Percentiles rank a stretch among this genome's conserved stretches.
Evolutionary conservation across 495 filamentous ascomycete species (phyloP).

Genomic region (Talaromyces nanjingensis): DNA sequence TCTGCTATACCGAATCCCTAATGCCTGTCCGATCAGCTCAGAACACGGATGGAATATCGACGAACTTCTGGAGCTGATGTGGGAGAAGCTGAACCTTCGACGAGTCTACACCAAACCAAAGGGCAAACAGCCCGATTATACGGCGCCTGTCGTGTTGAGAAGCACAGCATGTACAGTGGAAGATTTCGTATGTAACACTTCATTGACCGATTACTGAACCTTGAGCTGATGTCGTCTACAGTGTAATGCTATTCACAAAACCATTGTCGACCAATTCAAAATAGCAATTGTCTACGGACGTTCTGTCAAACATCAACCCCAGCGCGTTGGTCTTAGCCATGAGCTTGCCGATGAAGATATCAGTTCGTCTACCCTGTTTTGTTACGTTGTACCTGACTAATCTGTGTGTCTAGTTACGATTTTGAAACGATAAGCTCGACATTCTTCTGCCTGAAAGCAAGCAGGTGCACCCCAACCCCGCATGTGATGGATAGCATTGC

Average conservation of each 20-base stretch:
- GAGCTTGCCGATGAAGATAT: conserved; percentile 96
- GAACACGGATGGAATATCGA: conserved; percentile 99
- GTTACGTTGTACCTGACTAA: conserved; percentile 21
- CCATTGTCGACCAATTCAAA: conserved; percentile 94
- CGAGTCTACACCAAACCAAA: conserved; percentile 98
- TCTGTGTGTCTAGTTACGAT: conserved; percentile 65
- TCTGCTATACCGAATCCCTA: conserved; percentile 90
- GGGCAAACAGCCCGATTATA: conserved; percentile 89
- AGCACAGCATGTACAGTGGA: conserved; percentile 80
- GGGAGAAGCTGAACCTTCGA: conserved; percentile 88
- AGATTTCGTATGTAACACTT: conserved; percentile 72
- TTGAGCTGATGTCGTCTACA: conserved; percentile 30
- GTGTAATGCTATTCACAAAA: conserved; percentile 96
- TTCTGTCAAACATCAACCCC: conserved; percentile 97
- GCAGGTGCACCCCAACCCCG: conserved; percentile 12
- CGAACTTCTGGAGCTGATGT: conserved; percentile 95
- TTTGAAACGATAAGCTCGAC: conserved; percentile 69
- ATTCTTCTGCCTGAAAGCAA: background rate
- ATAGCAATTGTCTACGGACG: conserved; percentile 92
- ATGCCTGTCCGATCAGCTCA: conserved; percentile 92
- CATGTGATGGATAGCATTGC: conserved; percentile 15
- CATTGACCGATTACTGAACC: conserved; percentile 10
- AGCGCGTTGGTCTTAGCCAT: conserved; percentile 85
- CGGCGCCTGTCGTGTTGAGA: conserved; percentile 80
- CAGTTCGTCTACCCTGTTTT: conserved; percentile 51